phyloP scores from a whole-genome alignment of 2,329 filamentous ascomycete species.

The Aspergillus ochraceoroseus region DNA sequence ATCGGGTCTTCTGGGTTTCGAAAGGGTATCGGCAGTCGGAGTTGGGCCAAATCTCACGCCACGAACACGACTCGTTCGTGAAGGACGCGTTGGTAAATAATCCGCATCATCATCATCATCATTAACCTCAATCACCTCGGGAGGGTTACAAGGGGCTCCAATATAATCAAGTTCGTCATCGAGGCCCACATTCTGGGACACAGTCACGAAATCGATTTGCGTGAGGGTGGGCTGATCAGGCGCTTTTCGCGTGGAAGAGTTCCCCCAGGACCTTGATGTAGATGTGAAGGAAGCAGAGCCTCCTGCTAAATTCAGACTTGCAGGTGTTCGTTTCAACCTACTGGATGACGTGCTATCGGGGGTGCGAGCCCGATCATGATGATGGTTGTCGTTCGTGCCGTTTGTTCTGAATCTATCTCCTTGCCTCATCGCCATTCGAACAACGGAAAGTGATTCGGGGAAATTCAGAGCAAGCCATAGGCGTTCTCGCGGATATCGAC shows the following conservation, averaged over 20 bases:
- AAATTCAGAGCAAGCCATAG: constrained; percentile 14
- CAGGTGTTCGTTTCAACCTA: constrained; percentile 16
- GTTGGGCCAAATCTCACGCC: constrained; percentile 13
- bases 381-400: constrained; percentile 15
- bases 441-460: not conserved
- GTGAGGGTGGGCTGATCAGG: constrained; percentile 40
- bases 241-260: constrained; percentile 18
- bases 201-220: constrained; percentile 40
- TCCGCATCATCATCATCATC: constrained; percentile 26
- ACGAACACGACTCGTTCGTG: constrained; percentile 11
- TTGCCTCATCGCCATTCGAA: constrained; percentile 30
- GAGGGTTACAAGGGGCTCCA: constrained; percentile 7
- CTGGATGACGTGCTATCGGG: constrained; percentile 20
- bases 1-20: constrained; percentile 19
- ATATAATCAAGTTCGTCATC: constrained; percentile 33
- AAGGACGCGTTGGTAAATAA: constrained; percentile 15
- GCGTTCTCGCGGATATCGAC: constrained; percentile 8
- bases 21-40: too few species aligned
- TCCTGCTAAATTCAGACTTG: constrained; percentile 9
- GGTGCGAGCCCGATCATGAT: constrained; percentile 23
- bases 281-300: constrained; percentile 8
- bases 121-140: constrained; percentile 25
- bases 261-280: constrained; percentile 21
- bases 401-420: constrained; percentile 12
- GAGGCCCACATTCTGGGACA: constrained; percentile 13